These are phyloP conservation scores for Trichoderma sp. DNA, from an alignment of 2,329 filamentous ascomycete genomes.

Conservation along the genomic window DNA sequence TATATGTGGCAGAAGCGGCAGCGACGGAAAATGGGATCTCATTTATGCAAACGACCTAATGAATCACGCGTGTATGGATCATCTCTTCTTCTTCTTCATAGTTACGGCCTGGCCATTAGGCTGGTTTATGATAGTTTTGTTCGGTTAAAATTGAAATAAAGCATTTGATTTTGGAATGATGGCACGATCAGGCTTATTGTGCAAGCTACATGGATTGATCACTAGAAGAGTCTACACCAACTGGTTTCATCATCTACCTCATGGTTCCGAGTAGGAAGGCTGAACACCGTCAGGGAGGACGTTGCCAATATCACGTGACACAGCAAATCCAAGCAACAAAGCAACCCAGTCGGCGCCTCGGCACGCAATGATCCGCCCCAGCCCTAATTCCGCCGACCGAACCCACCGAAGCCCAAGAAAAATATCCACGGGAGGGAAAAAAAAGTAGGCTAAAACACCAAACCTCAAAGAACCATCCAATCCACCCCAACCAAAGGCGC, in stretches of 20 bases:
- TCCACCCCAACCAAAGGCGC: slow-evolving; percentile 55
- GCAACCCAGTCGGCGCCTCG: slow-evolving; percentile 6
- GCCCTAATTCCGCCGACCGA: slow-evolving; percentile 40
- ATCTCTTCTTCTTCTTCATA: slow-evolving; percentile 24
- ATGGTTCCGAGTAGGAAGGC: not conserved
- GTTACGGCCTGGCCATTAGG: slow-evolving; percentile 19
- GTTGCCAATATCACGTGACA: slow-evolving; percentile 23
- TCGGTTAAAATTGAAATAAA: slow-evolving; percentile 25
- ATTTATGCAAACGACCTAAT: slow-evolving; percentile 27
- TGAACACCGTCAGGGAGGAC: not conserved
- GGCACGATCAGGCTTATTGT: no score
- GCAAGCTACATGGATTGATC: not conserved
- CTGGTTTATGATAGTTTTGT: slow-evolving; percentile 27
- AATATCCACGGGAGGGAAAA: no score
- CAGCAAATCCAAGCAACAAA: not conserved
- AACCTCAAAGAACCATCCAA: slow-evolving; percentile 24
- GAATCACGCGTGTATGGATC: slow-evolving; percentile 29
- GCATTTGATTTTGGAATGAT: slow-evolving; percentile 14
- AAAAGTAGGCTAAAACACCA: slow-evolving; percentile 31
- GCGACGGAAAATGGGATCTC: slow-evolving; percentile 16
- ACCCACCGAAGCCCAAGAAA: slow-evolving; percentile 34
- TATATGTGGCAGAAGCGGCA: slow-evolving; percentile 6
- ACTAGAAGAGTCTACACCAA: no score
- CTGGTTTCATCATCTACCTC: no score
- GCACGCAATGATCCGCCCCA: slow-evolving; percentile 34